phyloP scores from a whole-genome alignment of 2,329 filamentous ascomycete species.

The Epichloe uncinata region DNA sequence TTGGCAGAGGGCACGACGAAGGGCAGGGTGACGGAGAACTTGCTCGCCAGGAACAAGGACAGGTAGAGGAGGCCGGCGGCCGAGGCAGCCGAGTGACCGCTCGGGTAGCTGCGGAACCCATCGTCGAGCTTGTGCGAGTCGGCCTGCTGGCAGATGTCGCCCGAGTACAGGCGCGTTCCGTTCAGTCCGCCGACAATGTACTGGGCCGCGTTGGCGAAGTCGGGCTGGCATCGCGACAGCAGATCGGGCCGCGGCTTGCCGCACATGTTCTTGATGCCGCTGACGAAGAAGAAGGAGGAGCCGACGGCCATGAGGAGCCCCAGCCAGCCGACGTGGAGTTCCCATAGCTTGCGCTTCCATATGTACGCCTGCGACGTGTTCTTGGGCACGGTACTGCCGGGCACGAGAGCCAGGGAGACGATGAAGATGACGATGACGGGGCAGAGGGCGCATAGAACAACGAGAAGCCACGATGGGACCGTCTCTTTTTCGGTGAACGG shows the following conservation, averaged over 20 bases:
- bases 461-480: constrained; percentile 52
- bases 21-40: constrained; percentile 62
- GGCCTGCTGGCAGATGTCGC: constrained; percentile 58
- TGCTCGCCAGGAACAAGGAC: constrained; percentile 74
- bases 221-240: constrained; percentile 65
- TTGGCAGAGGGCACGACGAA: constrained; percentile 41
- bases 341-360: constrained; percentile 79
- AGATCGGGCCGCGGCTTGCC: constrained; percentile 69
- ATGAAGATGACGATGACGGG: constrained; percentile 57
- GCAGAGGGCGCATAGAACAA: constrained; percentile 47
- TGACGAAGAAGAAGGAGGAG: constrained; percentile 65
- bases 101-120: constrained; percentile 67
- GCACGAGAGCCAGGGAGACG: constrained; percentile 57
- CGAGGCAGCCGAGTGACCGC: constrained; percentile 47
- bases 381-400: constrained; percentile 52
- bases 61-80: constrained; percentile 76
- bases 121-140: constrained; percentile 53
- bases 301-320: constrained; percentile 63
- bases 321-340: constrained; percentile 75
- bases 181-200: constrained; percentile 52
- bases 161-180: constrained; percentile 58
- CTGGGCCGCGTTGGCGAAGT: constrained; percentile 46
- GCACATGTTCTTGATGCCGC: constrained; percentile 69
- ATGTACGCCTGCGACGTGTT: constrained; percentile 50
- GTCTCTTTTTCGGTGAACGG: constrained; percentile 59